Percentiles rank a stretch among this genome's conserved stretches.
phyloP scores from a whole-genome alignment of 2,329 filamentous ascomycete species.

The Talaromyces sp. region DNA sequence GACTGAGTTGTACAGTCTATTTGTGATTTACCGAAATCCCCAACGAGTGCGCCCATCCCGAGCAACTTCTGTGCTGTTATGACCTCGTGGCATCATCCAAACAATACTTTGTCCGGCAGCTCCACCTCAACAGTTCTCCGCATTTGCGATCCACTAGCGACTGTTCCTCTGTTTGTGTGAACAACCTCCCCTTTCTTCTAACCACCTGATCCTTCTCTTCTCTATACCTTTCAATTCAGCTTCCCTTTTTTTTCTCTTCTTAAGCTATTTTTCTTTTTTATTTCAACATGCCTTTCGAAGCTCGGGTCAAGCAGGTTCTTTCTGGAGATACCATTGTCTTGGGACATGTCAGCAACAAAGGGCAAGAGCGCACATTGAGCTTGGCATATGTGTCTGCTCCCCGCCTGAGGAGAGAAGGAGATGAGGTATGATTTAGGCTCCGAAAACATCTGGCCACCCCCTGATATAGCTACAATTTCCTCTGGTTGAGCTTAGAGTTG shows the following conservation, averaged over 20 bases:
- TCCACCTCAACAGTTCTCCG: conserved; percentile 1
- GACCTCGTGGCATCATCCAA: not conserved
- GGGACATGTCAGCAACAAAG: conserved; percentile 72
- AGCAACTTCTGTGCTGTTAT: not conserved
- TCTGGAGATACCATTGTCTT: conserved; percentile 90
- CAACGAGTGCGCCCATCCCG: too few relatives aligned
- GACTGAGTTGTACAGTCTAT: not conserved
- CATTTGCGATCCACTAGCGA: not conserved
- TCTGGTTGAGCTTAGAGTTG: not conserved
- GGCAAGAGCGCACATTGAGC: conserved; percentile 78
- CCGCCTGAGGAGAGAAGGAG: conserved; percentile 77
- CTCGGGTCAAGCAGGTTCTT: conserved; percentile 86
- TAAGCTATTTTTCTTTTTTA: not conserved
- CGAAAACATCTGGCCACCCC: not conserved
- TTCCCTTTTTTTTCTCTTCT: not conserved
- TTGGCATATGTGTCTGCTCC: conserved; percentile 90
- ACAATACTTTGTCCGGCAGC: not conserved
- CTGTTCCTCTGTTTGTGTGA: not conserved
- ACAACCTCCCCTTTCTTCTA: not conserved
- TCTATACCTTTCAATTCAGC: not conserved
- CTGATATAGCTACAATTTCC: not conserved
- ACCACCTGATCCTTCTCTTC: not conserved
- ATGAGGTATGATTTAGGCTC: conserved; percentile 55
- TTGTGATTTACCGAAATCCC: too few relatives aligned
- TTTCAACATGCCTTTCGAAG: conserved; percentile 43